Conservation (phyloP, 805 yeast species). For the Tetrapisispora phaffii region DNA sequence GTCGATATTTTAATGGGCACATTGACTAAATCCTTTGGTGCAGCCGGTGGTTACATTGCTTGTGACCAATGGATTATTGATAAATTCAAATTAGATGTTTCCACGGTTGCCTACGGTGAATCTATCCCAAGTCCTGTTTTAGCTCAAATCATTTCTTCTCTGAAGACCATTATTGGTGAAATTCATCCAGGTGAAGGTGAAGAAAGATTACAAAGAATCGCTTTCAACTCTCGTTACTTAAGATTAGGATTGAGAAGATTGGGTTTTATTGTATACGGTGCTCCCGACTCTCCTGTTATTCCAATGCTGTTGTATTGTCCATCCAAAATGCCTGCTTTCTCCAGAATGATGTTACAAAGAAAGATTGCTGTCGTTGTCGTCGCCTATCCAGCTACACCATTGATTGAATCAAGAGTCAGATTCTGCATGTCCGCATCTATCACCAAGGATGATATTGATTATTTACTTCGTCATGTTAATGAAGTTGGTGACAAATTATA, state of each 20-base stretch:
- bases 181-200: conserved; percentile 86
- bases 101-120: conserved; percentile 73
- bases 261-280: conserved; percentile 91
- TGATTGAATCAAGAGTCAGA: conserved; percentile 81
- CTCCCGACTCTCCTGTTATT: conserved; percentile 92
- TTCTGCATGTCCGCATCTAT: conserved; percentile 87
- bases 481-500: conserved; percentile 69
- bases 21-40: conserved; percentile 94
- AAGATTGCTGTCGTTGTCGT: conserved; percentile 92
- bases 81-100: conserved; percentile 59
- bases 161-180: conserved; percentile 71
- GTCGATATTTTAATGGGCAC: conserved; percentile 96
- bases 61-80: conserved; percentile 61
- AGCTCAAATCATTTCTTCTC: conserved; percentile 74
- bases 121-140: conserved; percentile 85
- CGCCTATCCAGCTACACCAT: conserved; percentile 96
- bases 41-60: conserved; percentile 97
- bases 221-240: conserved; percentile 89
- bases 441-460: conserved; percentile 89
- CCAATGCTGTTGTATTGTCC: conserved; percentile 85
- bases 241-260: conserved; percentile 82
- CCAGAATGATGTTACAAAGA: conserved; percentile 67
- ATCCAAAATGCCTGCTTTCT: conserved; percentile 86
- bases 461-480: conserved; percentile 55
- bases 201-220: conserved; percentile 84